These are phyloP conservation scores for Aspergillus versicolor DNA, from an alignment of 2,329 filamentous ascomycete species.

Conservation along the genomic window DNA sequence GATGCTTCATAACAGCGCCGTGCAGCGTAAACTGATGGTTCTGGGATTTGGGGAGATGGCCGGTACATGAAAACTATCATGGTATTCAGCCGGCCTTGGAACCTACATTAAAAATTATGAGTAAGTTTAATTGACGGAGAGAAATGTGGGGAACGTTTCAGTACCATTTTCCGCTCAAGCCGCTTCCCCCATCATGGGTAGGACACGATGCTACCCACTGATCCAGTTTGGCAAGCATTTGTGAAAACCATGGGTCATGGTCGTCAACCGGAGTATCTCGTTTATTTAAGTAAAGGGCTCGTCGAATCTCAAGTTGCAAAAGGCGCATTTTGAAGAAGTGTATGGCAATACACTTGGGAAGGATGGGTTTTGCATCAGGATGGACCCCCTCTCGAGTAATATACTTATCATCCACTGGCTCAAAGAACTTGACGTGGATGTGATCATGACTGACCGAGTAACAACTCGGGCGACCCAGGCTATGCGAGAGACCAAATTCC, in stretches of 20 bases:
- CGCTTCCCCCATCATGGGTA: constrained; percentile 64
- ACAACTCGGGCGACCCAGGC: constrained; percentile 80
- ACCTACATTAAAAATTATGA: constrained; percentile 43
- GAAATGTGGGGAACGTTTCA: constrained; percentile 28
- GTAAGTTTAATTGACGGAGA: not conserved
- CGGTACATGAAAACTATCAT: constrained; percentile 87
- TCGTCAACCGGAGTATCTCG: constrained; percentile 73
- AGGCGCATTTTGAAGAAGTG: constrained; percentile 93
- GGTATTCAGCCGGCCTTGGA: constrained; percentile 71
- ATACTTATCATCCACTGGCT: constrained; percentile 75
- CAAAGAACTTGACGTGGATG: constrained; percentile 82
- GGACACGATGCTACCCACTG: constrained; percentile 78
- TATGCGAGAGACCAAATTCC: constrained; percentile 85
- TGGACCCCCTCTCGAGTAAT: constrained; percentile 77
- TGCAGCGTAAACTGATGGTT: constrained; percentile 77
- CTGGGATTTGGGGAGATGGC: constrained; percentile 87
- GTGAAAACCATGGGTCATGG: constrained; percentile 79
- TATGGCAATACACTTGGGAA: constrained; percentile 84
- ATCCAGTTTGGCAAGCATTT: constrained; percentile 75
- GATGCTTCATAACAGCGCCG: constrained; percentile 80
- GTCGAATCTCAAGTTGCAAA: constrained; percentile 81
- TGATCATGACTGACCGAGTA: constrained; percentile 80
- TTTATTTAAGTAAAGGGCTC: constrained; percentile 83
- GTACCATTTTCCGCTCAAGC: constrained; percentile 79
- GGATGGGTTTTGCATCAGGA: constrained; percentile 65